Base-by-base conservation (phyloP, 2,329 filamentous ascomycete species). In the Bisporella sp. region DNA sequence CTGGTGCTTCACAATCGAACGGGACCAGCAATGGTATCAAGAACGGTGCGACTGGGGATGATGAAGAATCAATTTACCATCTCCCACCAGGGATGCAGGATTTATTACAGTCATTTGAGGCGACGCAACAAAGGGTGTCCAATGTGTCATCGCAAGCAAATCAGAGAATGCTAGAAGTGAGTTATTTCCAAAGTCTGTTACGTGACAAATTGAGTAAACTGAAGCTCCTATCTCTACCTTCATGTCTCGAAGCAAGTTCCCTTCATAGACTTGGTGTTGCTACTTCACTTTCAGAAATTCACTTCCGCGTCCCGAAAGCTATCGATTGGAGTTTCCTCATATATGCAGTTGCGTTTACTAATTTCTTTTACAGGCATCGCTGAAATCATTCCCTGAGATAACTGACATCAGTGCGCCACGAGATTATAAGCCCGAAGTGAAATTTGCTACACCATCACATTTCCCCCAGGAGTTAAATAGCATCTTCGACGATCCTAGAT, bases 381-480 rank as follows among this genome's bases (percentile, higher is more conserved):
- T 90, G 58, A 75, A 78, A 29, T 85, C 74, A 50, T 84, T 83
- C 54, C 89, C 91, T 1, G 87, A 92, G 57, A 76, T 56, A 29
- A 69, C 79, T 32, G 93, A 99, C 69, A 80, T 87, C 21, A 89
- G 96, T 63, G 82, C 87, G 53, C 88, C 90, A 28, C 81, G 85
- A 54, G 85, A 85, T 59, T 96, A 96, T 72, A 84, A 84, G 57
- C 91, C 93, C 3, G 85, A 91, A 57, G 82, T 85, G 57, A 87
- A 85, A 30, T 88, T 89, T 69, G 83, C 85, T 61, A 87, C 87
- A 5, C 84, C 84, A 3, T 75, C 87, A 6, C 88, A 93, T 59
- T 99, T 95, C 68, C 93, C 93, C 5, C 89, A 95, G 64, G 90
- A 96, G 65, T 87, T 91, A n/a, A 75, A 96, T 41, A 74, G 86